Evolutionary conservation across 2,329 filamentous ascomycete species (phyloP).

Genomic region (Colletotrichum sansevieriae): DNA sequence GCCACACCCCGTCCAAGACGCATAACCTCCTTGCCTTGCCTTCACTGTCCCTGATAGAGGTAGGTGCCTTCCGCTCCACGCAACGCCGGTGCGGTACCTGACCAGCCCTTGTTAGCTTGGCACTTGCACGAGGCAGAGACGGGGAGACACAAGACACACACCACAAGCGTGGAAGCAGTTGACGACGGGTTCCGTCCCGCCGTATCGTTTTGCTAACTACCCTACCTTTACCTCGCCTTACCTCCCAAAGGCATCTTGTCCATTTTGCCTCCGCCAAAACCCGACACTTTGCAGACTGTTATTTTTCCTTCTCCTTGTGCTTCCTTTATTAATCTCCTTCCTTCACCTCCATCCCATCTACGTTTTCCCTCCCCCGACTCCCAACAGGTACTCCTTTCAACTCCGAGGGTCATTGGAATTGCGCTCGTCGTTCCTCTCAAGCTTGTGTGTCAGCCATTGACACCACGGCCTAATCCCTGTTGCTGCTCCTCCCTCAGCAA

Average conservation of each 20-base stretch:
- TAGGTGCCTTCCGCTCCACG: neutral
- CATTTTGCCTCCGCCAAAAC: conserved; percentile 31
- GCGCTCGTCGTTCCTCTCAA: conserved; percentile 28
- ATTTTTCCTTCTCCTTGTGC: conserved; percentile 6
- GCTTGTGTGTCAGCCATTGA: conserved; percentile 11
- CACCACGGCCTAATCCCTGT: conserved; percentile 17
- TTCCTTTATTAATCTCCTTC: conserved; percentile 39
- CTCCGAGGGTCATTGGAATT: conserved; percentile 38
- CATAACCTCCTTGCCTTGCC: neutral
- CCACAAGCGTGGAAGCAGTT: neutral
- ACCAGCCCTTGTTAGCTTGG: conserved; percentile 22
- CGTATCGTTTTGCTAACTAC: conserved; percentile 29
- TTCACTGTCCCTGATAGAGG: neutral
- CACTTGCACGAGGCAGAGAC: conserved; percentile 9
- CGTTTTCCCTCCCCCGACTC: conserved; percentile 5
- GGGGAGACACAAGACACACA: conserved; percentile 1
- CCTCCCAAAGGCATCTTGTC: too few relatives aligned
- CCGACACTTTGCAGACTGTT: conserved; percentile 6
- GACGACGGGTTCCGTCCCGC: conserved; percentile 37
- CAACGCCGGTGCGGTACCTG: conserved; percentile 22
- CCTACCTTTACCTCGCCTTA: neutral
- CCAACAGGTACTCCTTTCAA: conserved; percentile 26
- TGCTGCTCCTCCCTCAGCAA: conserved; percentile 2
- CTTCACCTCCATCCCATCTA: neutral
- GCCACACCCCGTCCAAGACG: neutral